Conservation (phyloP, 2,329 filamentous ascomycete genomes). For the Colletotrichum liaoningense region DNA sequence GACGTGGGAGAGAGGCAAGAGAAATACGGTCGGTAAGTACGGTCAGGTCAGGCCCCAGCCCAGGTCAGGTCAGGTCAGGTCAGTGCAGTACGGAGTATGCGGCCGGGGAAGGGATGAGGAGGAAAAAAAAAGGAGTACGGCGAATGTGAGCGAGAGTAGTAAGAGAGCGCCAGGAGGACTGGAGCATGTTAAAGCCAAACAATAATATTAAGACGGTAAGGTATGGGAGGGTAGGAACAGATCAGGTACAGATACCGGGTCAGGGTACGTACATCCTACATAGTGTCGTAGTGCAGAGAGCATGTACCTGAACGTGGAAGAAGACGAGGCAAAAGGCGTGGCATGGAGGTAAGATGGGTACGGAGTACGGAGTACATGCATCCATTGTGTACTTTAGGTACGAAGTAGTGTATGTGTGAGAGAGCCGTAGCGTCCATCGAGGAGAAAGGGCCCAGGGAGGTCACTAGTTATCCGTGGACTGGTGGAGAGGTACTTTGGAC, state of each 20-base stretch:
- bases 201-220: constrained; percentile 32
- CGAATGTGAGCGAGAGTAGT: not conserved
- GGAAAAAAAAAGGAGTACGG: constrained; percentile 11
- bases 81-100: constrained; percentile 29
- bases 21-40: constrained; percentile 32
- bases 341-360: not conserved
- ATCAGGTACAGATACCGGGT: not conserved
- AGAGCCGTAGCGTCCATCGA: constrained; percentile 4
- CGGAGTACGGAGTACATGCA: not conserved
- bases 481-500: constrained; percentile 9
- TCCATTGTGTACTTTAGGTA: not conserved
- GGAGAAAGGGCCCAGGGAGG: constrained; percentile 2
- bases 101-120: constrained; percentile 33
- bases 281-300: not conserved
- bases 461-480: not conserved
- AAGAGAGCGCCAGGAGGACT: constrained; percentile 8
- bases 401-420: not conserved
- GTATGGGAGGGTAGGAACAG: constrained; percentile 26
- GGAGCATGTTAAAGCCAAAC: constrained; percentile 36
- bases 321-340: not conserved
- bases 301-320: not conserved
- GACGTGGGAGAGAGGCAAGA: constrained; percentile 34
- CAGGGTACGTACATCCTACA: not conserved
- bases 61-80: constrained; percentile 29
- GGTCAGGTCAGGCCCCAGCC: constrained; percentile 34